Evolutionary conservation across 345 rosid species (phyloP), one percentile per base, ranked within the genome.

Genomic region (Nephelium lappaceum): DNA sequence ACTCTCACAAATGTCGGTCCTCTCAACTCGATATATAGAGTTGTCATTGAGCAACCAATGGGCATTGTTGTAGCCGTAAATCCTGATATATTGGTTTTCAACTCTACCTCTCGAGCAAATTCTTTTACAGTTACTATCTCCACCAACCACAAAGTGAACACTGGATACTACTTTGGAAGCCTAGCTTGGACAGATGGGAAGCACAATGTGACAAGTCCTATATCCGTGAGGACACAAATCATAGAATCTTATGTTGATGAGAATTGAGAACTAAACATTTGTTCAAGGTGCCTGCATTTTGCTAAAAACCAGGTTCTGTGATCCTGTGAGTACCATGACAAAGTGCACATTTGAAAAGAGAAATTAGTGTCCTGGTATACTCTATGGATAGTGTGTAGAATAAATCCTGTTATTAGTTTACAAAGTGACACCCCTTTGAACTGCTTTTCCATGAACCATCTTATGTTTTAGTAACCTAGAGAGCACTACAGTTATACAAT

Each of bases 221-320:
- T 64, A 24, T 64, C 38, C n/a, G 80, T 72, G 9, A 85, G 85
- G 77, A 84, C 86, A 16, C 78, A 84, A 47, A 67, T 82, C 23
- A 47, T 78, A 21, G 67, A 68, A 19, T 80, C 69, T 43, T 75
- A 71, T 67, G 23, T 75, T 31, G 49, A 71, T 74, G 80, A 77
- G 38, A 53, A 60, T 39, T 84, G 38, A 78, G 64, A 57, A 67
- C 25, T 67, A 63, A 1, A 31, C 5, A 11, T 8, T 57, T 8
- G 6, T 63, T 5, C 1, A 41, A 41, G 43, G 43, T 31, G 3
- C 36, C 36, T 6, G 43, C 43, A 41, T 41, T 41, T 41, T 41
- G 0, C 8, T 8, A 41, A 41, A 8, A 41, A 41, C 9, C 0
- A 3, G 43, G 36, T 31, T 3, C 36, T 31, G 36, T 31, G 36